Evolutionary conservation across 2,329 filamentous ascomycete species (phyloP).

Genomic region (Botryotinia convoluta): DNA sequence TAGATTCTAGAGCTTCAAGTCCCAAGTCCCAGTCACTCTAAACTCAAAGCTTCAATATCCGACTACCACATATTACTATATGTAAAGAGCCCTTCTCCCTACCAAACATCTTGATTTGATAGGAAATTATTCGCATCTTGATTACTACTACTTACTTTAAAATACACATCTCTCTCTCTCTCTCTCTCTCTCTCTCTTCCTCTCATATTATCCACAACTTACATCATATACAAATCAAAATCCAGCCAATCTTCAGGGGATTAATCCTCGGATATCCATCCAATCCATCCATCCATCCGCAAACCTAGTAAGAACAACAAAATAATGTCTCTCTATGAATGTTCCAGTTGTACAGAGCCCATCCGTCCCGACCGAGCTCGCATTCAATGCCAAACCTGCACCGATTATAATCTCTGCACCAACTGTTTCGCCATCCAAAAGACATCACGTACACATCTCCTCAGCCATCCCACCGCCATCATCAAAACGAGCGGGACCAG

Average conservation of each 20-base stretch:
- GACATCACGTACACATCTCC: slow-evolving; percentile 23
- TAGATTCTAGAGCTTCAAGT: slow-evolving; percentile 3
- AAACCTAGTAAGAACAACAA: background rate
- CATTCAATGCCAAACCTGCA: slow-evolving; percentile 8
- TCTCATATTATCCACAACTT: background rate
- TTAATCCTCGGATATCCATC: background rate
- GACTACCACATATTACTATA: background rate
- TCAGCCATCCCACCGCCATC: slow-evolving; percentile 23
- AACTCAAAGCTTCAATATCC: background rate
- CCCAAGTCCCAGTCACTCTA: background rate
- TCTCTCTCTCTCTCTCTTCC: background rate
- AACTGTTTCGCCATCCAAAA: slow-evolving; percentile 32
- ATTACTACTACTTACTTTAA: background rate
- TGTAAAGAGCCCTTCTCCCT: background rate
- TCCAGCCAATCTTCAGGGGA: background rate
- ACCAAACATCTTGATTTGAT: background rate
- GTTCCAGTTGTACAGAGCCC: slow-evolving; percentile 5
- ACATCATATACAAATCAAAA: background rate
- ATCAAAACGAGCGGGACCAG: slow-evolving; percentile 24
- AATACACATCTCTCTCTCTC: background rate
- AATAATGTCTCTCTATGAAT: slow-evolving; percentile 19
- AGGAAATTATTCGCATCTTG: background rate
- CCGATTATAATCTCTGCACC: slow-evolving; percentile 31
- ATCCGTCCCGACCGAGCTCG: slow-evolving; percentile 17
- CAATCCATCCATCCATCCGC: background rate